Evolutionary conservation across 2,329 filamentous ascomycete genomes (phyloP), one percentile per base, ranked within the genome.

Genomic region (Trichoderma sp.): DNA sequence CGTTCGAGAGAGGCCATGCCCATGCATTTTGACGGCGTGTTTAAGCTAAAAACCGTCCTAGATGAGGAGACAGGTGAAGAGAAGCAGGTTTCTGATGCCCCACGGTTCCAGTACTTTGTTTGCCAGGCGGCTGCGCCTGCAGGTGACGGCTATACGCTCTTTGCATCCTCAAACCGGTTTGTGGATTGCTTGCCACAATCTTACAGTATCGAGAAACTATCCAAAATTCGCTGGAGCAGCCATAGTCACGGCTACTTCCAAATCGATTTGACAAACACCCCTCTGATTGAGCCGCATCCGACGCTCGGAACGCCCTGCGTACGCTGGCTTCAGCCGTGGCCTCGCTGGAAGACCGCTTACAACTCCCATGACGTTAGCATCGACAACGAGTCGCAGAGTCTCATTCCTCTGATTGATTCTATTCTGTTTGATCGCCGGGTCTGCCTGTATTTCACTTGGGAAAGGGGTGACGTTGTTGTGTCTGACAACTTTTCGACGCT

Each of bases 241-340:
- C 19, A 63, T n/a, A 68, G 59, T 21, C 57, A 68, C n/a, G 67
- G 67, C 1, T 68, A 37, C 11, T 68, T 58, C 29, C 27, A 49
- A 3, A 27, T 37, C 21, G 31, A 58, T 13, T 8, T 65, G 29
- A 35, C 6, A 7, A 78, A 80, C 2, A 76, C 87, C 0, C 83
- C 82, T 0, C 73, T 88, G 4, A 77, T 86, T 0, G 71, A 81
- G 2, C 73, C 77, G 0, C 85, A 87, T 68, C 84, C 83, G 0
- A 76, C 76, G 0, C 85, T 82, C 0, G 79, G 77, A 0, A 76
- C 79, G 14, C 81, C 84, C 0, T 88, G 86, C 72, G 72, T 88
- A 5, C 82, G 85, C 27, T 88, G 84, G 73, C 85, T 87, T 68
- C 83, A 88, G 71, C 83, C 84, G 0, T 87, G 85, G 85, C 83